A percentile compares a stretch with the other conserved stretches of the same genome.
phyloP scores from a whole-genome alignment of 106 monocot species.

The Narthecium ossifragum region DNA sequence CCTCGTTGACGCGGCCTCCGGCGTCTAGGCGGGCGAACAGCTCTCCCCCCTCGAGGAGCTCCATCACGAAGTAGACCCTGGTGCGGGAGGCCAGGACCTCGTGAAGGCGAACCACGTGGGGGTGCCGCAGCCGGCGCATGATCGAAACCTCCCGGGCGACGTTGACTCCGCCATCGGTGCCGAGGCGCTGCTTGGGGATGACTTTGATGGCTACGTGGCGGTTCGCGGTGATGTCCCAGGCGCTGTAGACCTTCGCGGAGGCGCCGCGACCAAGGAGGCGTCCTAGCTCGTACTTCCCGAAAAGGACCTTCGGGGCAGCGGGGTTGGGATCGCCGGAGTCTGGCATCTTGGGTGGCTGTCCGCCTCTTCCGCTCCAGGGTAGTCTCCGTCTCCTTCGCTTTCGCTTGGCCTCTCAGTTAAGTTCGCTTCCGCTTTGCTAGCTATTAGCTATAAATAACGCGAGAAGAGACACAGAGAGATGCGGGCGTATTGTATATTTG shows the following conservation, averaged over 20 bases:
- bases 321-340: neutral
- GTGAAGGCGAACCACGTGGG: slow-evolving; percentile 26
- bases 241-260: slow-evolving; percentile 34
- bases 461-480: too few species aligned
- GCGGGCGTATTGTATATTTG: too few species aligned
- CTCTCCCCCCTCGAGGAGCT: slow-evolving; percentile 25
- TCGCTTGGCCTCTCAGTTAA: neutral
- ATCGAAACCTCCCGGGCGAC: slow-evolving; percentile 24
- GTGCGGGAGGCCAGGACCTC: slow-evolving; percentile 33
- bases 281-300: slow-evolving; percentile 33
- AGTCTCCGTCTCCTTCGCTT: neutral
- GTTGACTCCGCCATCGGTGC: neutral
- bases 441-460: too few species aligned
- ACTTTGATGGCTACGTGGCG: slow-evolving; percentile 35
- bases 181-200: slow-evolving; percentile 7
- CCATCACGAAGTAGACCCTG: slow-evolving; percentile 28
- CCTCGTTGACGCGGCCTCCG: slow-evolving; percentile 13
- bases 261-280: slow-evolving; percentile 34
- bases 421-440: too few species aligned
- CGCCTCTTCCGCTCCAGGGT: too few species aligned
- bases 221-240: slow-evolving; percentile 19
- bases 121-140: slow-evolving; percentile 35
- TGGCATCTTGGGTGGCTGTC: neutral
- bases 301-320: slow-evolving; percentile 15
- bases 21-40: slow-evolving; percentile 15